Evolutionary conservation across 768 basidiomycete species (phyloP).

Genomic region (Butyriboletus loyo): DNA sequence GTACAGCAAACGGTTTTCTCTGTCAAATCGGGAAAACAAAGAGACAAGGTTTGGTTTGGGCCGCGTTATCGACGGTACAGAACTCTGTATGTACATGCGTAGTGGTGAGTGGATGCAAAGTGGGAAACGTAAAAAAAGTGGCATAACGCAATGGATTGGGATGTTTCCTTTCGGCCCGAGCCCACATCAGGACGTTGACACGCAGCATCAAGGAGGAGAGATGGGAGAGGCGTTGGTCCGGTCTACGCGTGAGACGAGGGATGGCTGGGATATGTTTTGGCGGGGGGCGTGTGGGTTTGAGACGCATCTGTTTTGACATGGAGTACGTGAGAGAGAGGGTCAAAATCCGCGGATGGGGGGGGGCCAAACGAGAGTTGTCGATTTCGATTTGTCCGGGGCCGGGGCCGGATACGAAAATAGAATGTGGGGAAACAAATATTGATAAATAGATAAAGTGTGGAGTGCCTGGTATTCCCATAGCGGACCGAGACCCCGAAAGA

Average conservation of each 20-base stretch:
- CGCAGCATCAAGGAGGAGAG: too few relatives aligned
- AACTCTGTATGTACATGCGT: too few relatives aligned
- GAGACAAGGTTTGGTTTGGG: not conserved
- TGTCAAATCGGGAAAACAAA: not conserved
- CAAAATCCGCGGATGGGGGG: not conserved
- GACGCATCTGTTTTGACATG: too few relatives aligned
- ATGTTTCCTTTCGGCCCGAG: too few relatives aligned
- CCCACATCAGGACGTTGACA: too few relatives aligned
- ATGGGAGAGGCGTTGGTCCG: not conserved
- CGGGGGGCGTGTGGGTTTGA: too few relatives aligned
- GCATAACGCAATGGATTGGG: too few relatives aligned
- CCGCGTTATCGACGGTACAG: not conserved
- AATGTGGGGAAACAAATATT: slow-evolving; percentile 23
- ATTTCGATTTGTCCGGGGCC: slow-evolving; percentile 11
- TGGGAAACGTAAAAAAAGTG: too few relatives aligned
- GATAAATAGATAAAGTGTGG: slow-evolving; percentile 2
- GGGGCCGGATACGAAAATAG: slow-evolving; percentile 16
- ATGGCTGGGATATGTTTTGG: too few relatives aligned
- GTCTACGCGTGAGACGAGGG: not conserved
- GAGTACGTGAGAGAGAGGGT: not conserved
- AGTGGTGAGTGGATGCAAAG: not conserved
- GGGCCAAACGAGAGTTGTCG: slow-evolving; percentile 8
- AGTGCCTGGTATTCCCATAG: slow-evolving; percentile 30
- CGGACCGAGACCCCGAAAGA: slow-evolving; percentile 34
- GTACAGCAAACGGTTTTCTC: too few relatives aligned